A percentile compares a stretch with the other conserved stretches of the same genome.
Evolutionary conservation across 352 stramenopile species (phyloP).

Genomic region (Stramenopiles sp.): DNA sequence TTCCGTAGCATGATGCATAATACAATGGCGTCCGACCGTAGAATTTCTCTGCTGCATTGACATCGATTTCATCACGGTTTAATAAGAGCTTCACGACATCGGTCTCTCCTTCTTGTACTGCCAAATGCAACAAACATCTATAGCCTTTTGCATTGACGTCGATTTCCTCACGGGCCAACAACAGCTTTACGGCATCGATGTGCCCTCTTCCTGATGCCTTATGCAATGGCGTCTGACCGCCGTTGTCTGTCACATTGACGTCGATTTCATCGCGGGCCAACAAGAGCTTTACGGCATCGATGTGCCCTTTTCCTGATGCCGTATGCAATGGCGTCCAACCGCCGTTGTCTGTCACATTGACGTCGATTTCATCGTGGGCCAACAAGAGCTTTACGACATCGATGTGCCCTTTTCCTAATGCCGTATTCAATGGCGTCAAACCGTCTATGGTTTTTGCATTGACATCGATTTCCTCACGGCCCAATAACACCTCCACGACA

Average conservation of each 20-base stretch:
- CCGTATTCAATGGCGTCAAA: background rate
- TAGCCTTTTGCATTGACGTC: no score
- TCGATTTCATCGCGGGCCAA: background rate
- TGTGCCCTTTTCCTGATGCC: background rate
- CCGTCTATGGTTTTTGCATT: background rate
- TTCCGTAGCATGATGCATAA: background rate
- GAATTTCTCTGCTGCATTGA: background rate
- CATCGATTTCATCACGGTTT: background rate
- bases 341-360: background rate
- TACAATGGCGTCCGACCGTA: background rate
- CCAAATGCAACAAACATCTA: conserved; percentile 1
- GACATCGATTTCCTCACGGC: no score
- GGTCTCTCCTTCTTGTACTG: background rate
- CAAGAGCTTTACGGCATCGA: background rate
- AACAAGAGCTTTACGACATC: background rate
- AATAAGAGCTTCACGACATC: background rate
- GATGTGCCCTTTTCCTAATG: background rate
- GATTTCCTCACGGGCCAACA: background rate
- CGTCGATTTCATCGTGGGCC: background rate
- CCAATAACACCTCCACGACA: no score
- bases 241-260: background rate
- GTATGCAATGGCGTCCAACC: background rate
- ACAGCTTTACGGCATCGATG: background rate
- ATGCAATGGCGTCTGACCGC: background rate
- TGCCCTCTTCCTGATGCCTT: background rate